Evolutionary conservation across 768 basidiomycete species (phyloP).

Genomic region (Tephrocybe sp.): DNA sequence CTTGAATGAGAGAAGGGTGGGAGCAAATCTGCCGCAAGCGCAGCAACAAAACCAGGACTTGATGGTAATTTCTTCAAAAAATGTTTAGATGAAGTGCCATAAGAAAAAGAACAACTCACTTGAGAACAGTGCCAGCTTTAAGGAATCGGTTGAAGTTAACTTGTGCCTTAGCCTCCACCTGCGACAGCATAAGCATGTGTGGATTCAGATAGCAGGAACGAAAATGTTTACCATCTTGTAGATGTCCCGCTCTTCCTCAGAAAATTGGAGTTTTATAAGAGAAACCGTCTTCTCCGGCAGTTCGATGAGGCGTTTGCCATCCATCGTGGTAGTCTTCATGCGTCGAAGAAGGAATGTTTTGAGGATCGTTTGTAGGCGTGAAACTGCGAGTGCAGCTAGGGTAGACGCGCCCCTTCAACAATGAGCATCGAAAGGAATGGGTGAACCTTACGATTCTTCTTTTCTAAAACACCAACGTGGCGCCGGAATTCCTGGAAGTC

Average conservation of each 20-base stretch:
- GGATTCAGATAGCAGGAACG: neutral
- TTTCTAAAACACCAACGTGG: constrained; percentile 40
- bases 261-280: constrained; percentile 53
- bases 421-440: neutral
- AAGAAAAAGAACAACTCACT: constrained; percentile 33
- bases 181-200: neutral
- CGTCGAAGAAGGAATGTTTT: constrained; percentile 53
- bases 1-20: constrained; percentile 65
- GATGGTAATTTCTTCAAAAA: constrained; percentile 48
- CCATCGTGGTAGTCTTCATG: constrained; percentile 59
- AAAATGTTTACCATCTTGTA: constrained; percentile 45
- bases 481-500: constrained; percentile 40
- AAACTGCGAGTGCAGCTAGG: constrained; percentile 50
- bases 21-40: constrained; percentile 68
- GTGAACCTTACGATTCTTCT: constrained; percentile 41
- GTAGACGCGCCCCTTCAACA: neutral
- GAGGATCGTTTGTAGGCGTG: constrained; percentile 59
- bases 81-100: neutral
- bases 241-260: constrained; percentile 60
- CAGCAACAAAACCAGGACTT: constrained; percentile 47
- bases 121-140: constrained; percentile 63
- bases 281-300: constrained; percentile 55
- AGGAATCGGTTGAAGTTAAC: constrained; percentile 64
- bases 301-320: constrained; percentile 67
- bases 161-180: constrained; percentile 55